These are phyloP conservation scores for Rugosomyces carneus DNA, from an alignment of 1,284 basidiomycete genomes.

Conservation along the genomic window DNA sequence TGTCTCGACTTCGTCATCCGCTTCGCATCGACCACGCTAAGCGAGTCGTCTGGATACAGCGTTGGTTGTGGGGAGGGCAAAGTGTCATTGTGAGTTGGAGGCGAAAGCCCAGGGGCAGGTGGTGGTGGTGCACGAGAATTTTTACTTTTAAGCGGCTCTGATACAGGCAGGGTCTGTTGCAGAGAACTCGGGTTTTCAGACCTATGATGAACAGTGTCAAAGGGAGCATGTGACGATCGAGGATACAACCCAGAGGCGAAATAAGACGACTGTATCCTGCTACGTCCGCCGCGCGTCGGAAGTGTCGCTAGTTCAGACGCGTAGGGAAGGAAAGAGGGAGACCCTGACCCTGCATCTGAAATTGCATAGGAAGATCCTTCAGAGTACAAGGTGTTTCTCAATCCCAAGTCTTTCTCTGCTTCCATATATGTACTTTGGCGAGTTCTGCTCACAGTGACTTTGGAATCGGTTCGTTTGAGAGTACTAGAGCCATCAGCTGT, in stretches of 20 bases:
- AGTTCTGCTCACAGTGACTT: slow-evolving; percentile 28
- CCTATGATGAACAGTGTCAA: slow-evolving; percentile 13
- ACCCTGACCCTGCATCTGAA: slow-evolving; percentile 42
- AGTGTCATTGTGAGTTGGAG: slow-evolving; percentile 31
- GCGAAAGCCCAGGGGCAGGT: slow-evolving; percentile 45
- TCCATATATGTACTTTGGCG: slow-evolving; percentile 16
- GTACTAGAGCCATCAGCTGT: slow-evolving; percentile 40
- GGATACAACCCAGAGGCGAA: slow-evolving; percentile 52
- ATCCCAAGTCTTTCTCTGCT: slow-evolving; percentile 18
- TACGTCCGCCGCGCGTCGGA: slow-evolving; percentile 41
- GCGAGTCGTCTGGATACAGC: slow-evolving; percentile 64
- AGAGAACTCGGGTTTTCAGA: not conserved
- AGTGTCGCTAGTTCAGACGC: slow-evolving; percentile 23
- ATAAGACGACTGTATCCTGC: slow-evolving; percentile 62
- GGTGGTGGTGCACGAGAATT: slow-evolving; percentile 48
- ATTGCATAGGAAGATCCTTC: slow-evolving; percentile 48
- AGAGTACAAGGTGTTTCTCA: slow-evolving; percentile 27
- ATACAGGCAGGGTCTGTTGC: slow-evolving; percentile 23
- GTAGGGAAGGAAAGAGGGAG: slow-evolving; percentile 34
- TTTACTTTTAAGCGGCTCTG: slow-evolving; percentile 38
- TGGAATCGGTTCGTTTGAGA: slow-evolving; percentile 31
- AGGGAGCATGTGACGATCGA: slow-evolving; percentile 38
- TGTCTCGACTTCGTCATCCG: slow-evolving; percentile 7
- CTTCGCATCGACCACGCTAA: slow-evolving; percentile 48
- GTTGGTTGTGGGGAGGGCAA: slow-evolving; percentile 47